Percentiles rank a stretch among this genome's conserved stretches.
These are phyloP conservation scores for Colletotrichum sp. DNA, from an alignment of 2,329 filamentous ascomycete genomes.

Conservation along the genomic window DNA sequence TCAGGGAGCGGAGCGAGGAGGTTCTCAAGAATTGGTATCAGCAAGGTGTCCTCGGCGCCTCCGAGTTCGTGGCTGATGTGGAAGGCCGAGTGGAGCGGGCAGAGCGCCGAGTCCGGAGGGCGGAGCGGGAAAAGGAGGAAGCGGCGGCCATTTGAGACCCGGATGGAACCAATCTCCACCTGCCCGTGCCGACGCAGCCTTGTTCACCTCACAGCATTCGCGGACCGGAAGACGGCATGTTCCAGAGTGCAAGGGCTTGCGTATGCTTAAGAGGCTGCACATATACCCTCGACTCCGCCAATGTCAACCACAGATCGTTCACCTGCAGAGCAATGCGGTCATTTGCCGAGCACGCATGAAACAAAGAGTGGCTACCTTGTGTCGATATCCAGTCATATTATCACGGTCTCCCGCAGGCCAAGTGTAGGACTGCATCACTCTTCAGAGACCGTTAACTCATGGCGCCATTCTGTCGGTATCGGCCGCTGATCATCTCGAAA, in stretches of 20 bases:
- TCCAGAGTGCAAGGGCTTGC: not conserved
- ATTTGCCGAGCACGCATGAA: not conserved
- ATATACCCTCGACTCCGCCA: not conserved
- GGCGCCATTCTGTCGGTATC: not conserved
- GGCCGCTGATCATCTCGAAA: not conserved
- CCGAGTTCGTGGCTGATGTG: slow-evolving; percentile 72
- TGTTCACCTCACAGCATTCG: not conserved
- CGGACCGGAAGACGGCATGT: not conserved
- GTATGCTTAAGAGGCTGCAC: not conserved
- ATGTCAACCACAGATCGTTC: not conserved
- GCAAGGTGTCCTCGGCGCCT: slow-evolving; percentile 69
- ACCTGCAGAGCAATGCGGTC: not conserved
- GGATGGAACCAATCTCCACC: not conserved
- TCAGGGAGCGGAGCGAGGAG: slow-evolving; percentile 67
- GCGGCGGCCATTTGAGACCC: slow-evolving; percentile 24
- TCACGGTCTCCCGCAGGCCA: too few species aligned
- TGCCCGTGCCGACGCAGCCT: not conserved
- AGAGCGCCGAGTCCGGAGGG: slow-evolving; percentile 69
- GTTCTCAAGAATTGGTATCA: slow-evolving; percentile 77
- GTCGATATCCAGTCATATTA: not conserved
- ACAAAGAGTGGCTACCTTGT: not conserved
- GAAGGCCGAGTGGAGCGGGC: slow-evolving; percentile 70
- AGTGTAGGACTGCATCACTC: not conserved
- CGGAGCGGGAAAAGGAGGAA: slow-evolving; percentile 63
- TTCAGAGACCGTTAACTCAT: not conserved